A percentile compares a stretch with the other conserved stretches of the same genome.
Conservation (phyloP, 257 asterid genomes). For the Solanum tarijense region DNA sequence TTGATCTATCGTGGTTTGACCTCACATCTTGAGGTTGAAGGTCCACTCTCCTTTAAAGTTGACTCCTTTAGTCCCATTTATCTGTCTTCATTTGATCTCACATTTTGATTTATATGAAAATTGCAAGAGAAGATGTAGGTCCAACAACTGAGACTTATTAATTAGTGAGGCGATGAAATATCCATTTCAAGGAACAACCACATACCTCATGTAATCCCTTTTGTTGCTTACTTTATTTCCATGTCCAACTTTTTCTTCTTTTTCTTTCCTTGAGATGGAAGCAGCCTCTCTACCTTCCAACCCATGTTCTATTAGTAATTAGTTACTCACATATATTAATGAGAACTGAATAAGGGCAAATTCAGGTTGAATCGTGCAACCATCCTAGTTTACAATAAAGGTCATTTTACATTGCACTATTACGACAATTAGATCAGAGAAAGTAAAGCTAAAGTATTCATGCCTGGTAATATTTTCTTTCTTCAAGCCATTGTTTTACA, state of each 20-base stretch:
- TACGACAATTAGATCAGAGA: not conserved
- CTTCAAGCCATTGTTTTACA: slow-evolving; percentile 96
- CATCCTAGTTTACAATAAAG: not conserved
- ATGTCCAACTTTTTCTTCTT: not conserved
- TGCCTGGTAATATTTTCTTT: slow-evolving; percentile 84
- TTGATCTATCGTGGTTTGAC: not conserved
- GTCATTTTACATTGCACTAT: not conserved
- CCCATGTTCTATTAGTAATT: not conserved
- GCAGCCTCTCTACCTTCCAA: not conserved
- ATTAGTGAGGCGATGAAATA: not conserved
- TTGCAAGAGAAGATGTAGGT: not conserved
- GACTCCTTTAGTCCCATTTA: slow-evolving; percentile 69
- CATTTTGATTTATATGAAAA: not conserved
- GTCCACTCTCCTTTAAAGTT: slow-evolving; percentile 36
- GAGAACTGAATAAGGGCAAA: not conserved
- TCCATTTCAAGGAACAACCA: not conserved
- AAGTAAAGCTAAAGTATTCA: not conserved
- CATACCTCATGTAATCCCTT: not conserved
- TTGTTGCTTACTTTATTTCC: not conserved
- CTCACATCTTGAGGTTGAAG: not conserved
- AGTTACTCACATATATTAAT: not conserved
- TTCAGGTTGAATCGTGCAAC: not conserved
- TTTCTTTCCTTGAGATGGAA: not conserved
- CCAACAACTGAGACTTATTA: not conserved
- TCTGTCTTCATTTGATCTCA: slow-evolving; percentile 75